Evolutionary conservation across 2,329 filamentous ascomycete genomes (phyloP), one percentile per base, ranked within the genome.

Genomic region (Sporothrix protearum): DNA sequence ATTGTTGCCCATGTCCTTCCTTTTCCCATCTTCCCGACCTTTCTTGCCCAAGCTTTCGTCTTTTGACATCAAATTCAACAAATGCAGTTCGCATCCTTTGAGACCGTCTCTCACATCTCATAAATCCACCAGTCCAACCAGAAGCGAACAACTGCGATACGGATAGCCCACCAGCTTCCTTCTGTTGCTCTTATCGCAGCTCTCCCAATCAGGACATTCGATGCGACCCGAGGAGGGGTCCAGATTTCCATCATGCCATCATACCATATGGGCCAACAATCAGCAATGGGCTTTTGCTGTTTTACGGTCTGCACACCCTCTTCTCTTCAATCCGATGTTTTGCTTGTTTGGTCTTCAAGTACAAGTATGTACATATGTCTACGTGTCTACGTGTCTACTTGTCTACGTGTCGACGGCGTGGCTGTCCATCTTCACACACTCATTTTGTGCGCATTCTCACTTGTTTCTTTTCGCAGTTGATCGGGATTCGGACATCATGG

Each of bases 151-250:
- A 49, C 66, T 42, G 9, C 36, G 36, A 63, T 28, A 63, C n/a
- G 36, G 36, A 25, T 16, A 45, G 22, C 66, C 42, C 49, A 53
- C 49, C 49, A n/a, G n/a, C n/a, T 49, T 55, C 14, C 28, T 53
- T 42, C 33, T 14, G 66, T 8, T 33, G 30, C 49, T 53, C 67
- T 69, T 69, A 57, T 69, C 51, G 67, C 25, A 69, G 51, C 67
- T 69, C 67, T 47, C 67, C 67, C 49, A 69, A 59, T 30, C 36
- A 57, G 67, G 67, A 47, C 51, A 59, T 69, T 69, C 67, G 67
- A 59, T 55, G 67, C 67, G 67, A 69, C 16, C 33, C 33, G 67
- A 19, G 42, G 16, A 28, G 49, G 66, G 33, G 19, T 25, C 25
- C 1, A 25, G 7, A 19, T 59, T 19, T 8, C 47, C 49, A 68